phyloP scores from a whole-genome alignment of 2,329 filamentous ascomycete species.

The Byssoonygena ceratinophila region DNA sequence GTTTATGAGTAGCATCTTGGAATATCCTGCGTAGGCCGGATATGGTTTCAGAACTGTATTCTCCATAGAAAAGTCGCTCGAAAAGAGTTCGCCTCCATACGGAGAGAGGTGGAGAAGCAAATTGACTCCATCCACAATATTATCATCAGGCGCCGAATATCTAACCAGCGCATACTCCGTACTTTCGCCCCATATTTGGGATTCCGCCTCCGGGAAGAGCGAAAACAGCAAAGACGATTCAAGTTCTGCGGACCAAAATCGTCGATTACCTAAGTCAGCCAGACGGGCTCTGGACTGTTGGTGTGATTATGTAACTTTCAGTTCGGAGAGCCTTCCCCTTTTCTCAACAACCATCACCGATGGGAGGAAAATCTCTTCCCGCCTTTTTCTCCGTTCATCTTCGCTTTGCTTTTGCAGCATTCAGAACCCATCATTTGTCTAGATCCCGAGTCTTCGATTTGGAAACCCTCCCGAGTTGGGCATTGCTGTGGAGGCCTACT shows the following conservation, averaged over 20 bases:
- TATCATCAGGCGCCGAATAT: no score
- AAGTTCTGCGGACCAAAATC: not conserved
- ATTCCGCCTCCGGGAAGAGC: not conserved
- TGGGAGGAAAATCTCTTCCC: slow-evolving; percentile 3
- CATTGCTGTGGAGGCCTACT: no score
- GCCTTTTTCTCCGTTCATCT: not conserved
- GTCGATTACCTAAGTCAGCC: not conserved
- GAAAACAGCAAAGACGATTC: not conserved
- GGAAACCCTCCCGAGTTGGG: no score
- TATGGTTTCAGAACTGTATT: not conserved
- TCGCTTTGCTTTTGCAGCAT: not conserved
- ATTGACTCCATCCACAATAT: no score
- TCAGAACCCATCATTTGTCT: no score
- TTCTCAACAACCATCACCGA: not conserved
- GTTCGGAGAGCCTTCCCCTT: not conserved
- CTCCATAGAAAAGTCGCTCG: no score
- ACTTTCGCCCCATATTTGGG: not conserved
- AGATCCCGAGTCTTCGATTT: no score
- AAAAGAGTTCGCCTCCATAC: no score
- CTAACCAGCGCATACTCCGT: no score
- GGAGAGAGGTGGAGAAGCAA: no score
- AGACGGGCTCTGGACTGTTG: not conserved
- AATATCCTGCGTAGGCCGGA: no score
- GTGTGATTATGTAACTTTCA: not conserved
- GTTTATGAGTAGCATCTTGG: no score